Evolutionary conservation across 1,139 yeast genomes (phyloP), one percentile per base, ranked within the genome.

Genomic region (Suhomyces kunorum): DNA sequence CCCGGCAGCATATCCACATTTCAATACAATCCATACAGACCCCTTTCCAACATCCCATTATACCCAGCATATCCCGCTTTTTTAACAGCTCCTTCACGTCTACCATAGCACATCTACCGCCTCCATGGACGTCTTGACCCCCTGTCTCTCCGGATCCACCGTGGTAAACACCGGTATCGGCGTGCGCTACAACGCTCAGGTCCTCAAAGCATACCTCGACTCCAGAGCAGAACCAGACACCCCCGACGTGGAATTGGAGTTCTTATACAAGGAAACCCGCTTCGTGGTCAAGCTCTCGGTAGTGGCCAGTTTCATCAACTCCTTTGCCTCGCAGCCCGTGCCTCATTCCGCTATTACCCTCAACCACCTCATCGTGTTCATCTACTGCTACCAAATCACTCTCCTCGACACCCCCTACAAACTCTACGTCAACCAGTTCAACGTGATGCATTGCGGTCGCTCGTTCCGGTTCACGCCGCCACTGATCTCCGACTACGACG

Each of bases 331-430:
- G n/a, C 25, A n/a, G 3, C 32, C 40, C 11, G 22, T 46, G 24
- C 34, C 32, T 3, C 23, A 36, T 25, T 37, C 37, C 3, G 34
- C 42, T 2, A 34, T 51, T 28, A 48, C 51, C 28, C 29, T 44
- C 25, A 47, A 46, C 39, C 54, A 50, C 36, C 39, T 51, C 15
- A 44, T 51, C 20, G 43, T 50, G 14, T 51, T 50, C 39, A 39
- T 51, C 13, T 46, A 42, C 32, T 49, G 44, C 47, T 42, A 43
- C 41, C 53, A 45, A 24, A 32, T 32, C 14, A 37, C 40, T 13
- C 37, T 50, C 15, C 25, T 43, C 9, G 45, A 39, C 1, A 18
- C 38, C 7, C 14, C 36, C 7, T n/a, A 30, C 15, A 39, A 36
- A 14, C 15, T 45, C 18, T 50, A 36, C 25, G 40, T 51, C 32